Evolutionary conservation across 2,329 filamentous ascomycete genomes (phyloP).

Genomic region (Calcarisporium arbuscula): DNA sequence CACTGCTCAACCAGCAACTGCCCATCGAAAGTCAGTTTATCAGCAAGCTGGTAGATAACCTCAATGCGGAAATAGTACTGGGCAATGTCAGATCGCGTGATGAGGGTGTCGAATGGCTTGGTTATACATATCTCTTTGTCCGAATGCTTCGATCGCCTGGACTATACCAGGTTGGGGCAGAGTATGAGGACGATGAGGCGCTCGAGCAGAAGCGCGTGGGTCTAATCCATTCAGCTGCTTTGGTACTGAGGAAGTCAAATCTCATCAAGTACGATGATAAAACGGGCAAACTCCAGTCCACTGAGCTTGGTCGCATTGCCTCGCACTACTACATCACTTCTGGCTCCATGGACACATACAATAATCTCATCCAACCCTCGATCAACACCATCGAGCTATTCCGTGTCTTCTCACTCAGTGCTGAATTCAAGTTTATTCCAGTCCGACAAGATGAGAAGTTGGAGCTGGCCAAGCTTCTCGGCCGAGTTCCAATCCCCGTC

Average conservation of each 20-base stretch:
- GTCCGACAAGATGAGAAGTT: slow-evolving; percentile 97
- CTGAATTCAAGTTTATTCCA: slow-evolving; percentile 98
- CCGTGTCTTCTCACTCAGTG: slow-evolving; percentile 90
- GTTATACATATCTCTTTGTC: slow-evolving; percentile 96
- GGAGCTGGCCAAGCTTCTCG: slow-evolving; percentile 85
- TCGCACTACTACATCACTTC: slow-evolving; percentile 99
- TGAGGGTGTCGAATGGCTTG: slow-evolving; percentile 97
- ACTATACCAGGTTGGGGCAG: slow-evolving; percentile 89
- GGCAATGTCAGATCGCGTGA: slow-evolving; percentile 88
- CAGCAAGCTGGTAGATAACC: slow-evolving; percentile 86
- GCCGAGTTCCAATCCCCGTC: slow-evolving; percentile 87
- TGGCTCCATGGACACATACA: slow-evolving; percentile 95
- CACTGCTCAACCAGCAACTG: slow-evolving; percentile 90
- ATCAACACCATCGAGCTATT: slow-evolving; percentile 94
- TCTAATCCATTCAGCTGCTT: slow-evolving; percentile 87
- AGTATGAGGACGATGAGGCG: slow-evolving; percentile 87
- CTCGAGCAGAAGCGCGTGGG: slow-evolving; percentile 98
- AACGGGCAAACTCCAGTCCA: slow-evolving; percentile 79
- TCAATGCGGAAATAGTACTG: slow-evolving; percentile 93
- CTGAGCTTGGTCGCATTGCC: slow-evolving; percentile 89
- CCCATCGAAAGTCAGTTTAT: slow-evolving; percentile 97
- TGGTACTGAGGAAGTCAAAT: slow-evolving; percentile 77
- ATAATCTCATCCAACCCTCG: slow-evolving; percentile 86
- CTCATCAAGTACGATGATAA: slow-evolving; percentile 95
- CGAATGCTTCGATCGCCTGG: slow-evolving; percentile 95